Percentiles rank a stretch among this genome's conserved stretches.
These are phyloP conservation scores for Micractinium conductrix DNA, from an alignment of 139 green algal species.

Conservation along the genomic window DNA sequence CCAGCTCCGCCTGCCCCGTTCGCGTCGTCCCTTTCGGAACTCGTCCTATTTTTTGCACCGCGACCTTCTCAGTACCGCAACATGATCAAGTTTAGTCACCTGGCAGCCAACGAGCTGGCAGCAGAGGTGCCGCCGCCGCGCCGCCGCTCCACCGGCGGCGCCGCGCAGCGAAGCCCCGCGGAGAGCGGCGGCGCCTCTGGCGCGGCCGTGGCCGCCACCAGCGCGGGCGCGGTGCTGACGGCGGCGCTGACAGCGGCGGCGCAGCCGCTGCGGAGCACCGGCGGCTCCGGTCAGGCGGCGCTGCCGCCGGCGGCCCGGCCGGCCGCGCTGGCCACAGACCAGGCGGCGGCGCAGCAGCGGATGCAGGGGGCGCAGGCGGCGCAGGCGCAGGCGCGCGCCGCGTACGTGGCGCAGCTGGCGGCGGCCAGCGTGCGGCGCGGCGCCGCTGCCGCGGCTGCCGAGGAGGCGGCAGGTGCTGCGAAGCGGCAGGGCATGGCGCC, in stretches of 20 bases:
- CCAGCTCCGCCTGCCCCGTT: too few relatives aligned
- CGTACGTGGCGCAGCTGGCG: not conserved
- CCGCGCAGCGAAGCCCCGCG: not conserved
- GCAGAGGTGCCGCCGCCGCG: not conserved
- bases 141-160: not conserved
- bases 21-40: too few relatives aligned
- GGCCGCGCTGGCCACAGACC: not conserved
- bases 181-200: not conserved
- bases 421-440: not conserved
- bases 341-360: not conserved
- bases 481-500: not conserved
- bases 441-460: not conserved
- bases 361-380: not conserved
- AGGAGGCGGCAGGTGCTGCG: not conserved
- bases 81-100: conserved; percentile 76
- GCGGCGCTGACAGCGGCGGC: not conserved
- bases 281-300: not conserved
- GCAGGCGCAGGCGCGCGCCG: not conserved
- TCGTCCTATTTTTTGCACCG: too few relatives aligned
- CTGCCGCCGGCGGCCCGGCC: not conserved
- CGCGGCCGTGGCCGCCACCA: too few relatives aligned
- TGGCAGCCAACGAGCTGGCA: conserved; percentile 1
- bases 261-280: not conserved
- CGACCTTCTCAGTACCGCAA: conserved; percentile 76
- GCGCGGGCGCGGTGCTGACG: not conserved